Base-by-base conservation (phyloP, 805 yeast species). In the Starmera caribaea region DNA sequence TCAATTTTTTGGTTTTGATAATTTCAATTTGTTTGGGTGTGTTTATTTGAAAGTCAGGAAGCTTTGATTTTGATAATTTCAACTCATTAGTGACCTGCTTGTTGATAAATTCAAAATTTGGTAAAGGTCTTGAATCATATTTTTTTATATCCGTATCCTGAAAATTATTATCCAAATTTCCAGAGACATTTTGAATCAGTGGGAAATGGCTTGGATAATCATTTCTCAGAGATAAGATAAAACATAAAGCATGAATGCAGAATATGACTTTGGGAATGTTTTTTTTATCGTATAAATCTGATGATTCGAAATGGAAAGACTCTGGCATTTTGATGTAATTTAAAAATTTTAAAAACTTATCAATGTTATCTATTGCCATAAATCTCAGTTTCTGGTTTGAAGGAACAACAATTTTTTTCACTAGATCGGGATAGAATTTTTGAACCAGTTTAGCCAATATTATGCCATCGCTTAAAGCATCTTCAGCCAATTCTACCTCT, bases 231-330 rank as follows among this genome's bases (percentile, higher is more conserved):
- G 80, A 71, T 40, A 92, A 67, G 55, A 86, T 75, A 48, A 75
- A 85, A 38, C 88, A 79, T 46, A 90, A 62, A 3, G 96, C 96
- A 63, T 90, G 96, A 30, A 92, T 61, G 49, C 97, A 89, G 60
- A 87, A 88, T 55, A 92, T 82, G 21, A 92, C 97, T 54, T 86
- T 89, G 13, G 97, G 97, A 16, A 89, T 74, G 54, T 90, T 84
- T 53, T 87, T 89, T 54, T 81, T 81, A 54, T 92, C 97, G 61
- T 88, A 92, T 30, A 92, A 68, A 59, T 92, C 98, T 4, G 95
- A 88, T 42, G 89, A 72, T 57, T 90, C 98, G 56, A 92, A 92
- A 37, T 83, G 73, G 58, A 89, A 92, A 40, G 88, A 69, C 41
- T 85, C 89, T 1, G 97, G 98, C 47, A 92, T 77, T 24, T 75